Percentiles rank a stretch among this genome's conserved stretches.
Evolutionary conservation across 2,329 filamentous ascomycete genomes (phyloP).

Genomic region (Tolypocladium pustulatum): DNA sequence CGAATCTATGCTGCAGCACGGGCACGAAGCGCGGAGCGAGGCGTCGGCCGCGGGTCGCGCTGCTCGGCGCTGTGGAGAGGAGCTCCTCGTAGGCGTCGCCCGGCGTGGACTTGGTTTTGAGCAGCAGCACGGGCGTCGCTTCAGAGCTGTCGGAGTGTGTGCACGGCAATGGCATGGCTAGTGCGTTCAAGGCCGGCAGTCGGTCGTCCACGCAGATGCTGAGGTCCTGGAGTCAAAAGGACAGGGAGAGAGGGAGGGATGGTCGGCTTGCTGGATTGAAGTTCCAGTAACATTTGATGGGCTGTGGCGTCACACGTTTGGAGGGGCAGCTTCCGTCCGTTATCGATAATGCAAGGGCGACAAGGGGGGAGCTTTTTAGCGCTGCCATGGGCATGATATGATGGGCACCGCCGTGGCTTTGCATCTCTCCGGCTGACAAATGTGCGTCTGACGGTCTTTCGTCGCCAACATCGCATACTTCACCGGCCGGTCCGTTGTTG

Average conservation of each 20-base stretch:
- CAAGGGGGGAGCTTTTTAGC: not conserved
- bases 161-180: not conserved
- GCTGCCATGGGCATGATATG: not conserved
- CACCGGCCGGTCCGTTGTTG: not conserved
- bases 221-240: not conserved
- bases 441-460: not conserved
- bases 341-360: not conserved
- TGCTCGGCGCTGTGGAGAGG: constrained; percentile 32
- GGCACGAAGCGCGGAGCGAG: constrained; percentile 65
- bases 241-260: too few species aligned
- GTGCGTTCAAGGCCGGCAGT: not conserved
- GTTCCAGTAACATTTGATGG: not conserved
- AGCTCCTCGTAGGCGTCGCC: constrained; percentile 63
- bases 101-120: constrained; percentile 68
- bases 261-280: too few species aligned
- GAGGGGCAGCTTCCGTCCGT: not conserved
- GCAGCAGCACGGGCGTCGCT: constrained; percentile 47
- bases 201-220: not conserved
- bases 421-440: not conserved
- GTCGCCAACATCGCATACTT: not conserved
- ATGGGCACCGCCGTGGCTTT: not conserved
- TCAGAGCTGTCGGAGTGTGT: not conserved
- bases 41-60: constrained; percentile 15
- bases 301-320: not conserved
- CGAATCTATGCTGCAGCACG: constrained; percentile 62